A percentile compares a stretch with the other conserved stretches of the same genome.
These are phyloP conservation scores for Acer yangbiense DNA, from an alignment of 345 rosid genomes.

Conservation along the genomic window DNA sequence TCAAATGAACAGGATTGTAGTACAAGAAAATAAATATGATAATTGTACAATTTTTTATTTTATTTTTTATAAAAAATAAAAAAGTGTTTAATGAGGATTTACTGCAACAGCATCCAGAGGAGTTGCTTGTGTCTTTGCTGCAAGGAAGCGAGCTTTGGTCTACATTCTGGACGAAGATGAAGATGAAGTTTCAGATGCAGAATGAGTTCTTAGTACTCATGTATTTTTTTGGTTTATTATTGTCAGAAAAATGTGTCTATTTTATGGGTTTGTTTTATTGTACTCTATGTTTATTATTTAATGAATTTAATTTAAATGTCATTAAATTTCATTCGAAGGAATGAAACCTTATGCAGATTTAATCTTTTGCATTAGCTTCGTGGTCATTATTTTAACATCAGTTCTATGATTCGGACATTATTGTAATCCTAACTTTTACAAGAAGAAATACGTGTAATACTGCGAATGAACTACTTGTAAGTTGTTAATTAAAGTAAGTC, in stretches of 20 bases:
- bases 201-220: slow-evolving; percentile 12
- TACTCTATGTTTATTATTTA: background rate
- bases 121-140: slow-evolving; percentile 69
- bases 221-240: background rate
- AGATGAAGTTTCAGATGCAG: slow-evolving; percentile 55
- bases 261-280: background rate
- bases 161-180: slow-evolving; percentile 78
- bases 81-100: background rate
- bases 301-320: background rate
- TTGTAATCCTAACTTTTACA: no score
- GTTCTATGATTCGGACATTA: no score
- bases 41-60: background rate
- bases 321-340: background rate
- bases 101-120: slow-evolving; percentile 66
- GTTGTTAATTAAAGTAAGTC: no score
- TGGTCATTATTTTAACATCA: no score
- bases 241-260: background rate
- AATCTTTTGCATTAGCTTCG: no score
- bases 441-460: no score
- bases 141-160: slow-evolving; percentile 69
- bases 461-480: no score
- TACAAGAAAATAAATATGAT: background rate
- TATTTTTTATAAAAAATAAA: no score
- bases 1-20: background rate
- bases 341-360: no score